Conservation (phyloP, 2,329 filamentous ascomycete genomes). For the Pseudogymnoascus sp. region DNA sequence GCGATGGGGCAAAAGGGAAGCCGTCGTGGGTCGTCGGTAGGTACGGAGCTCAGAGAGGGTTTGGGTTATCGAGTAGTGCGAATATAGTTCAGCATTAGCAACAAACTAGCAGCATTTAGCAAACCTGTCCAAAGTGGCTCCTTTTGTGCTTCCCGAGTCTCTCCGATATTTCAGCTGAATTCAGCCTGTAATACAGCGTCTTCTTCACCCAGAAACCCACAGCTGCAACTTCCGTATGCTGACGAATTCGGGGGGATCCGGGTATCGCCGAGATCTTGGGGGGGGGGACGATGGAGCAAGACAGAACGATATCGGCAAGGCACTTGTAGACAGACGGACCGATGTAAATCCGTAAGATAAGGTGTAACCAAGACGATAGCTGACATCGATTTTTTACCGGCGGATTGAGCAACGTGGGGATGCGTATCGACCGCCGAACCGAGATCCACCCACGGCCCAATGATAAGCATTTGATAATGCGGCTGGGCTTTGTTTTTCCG, state of each 20-base stretch:
- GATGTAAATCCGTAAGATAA: neutral
- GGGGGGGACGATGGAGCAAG: neutral
- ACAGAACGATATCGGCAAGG: neutral
- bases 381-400: neutral
- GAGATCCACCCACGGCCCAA: neutral
- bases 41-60: neutral
- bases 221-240: neutral
- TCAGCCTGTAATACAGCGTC: neutral
- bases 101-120: neutral
- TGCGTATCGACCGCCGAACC: neutral
- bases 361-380: neutral
- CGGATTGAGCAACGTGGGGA: neutral
- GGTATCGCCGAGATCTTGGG: neutral
- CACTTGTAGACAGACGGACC: neutral
- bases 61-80: neutral
- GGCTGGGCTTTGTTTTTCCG: neutral
- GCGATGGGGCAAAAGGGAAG: neutral
- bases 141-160: neutral
- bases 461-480: neutral
- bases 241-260: neutral
- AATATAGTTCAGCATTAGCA: neutral
- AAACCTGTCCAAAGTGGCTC: neutral
- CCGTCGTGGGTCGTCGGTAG: neutral
- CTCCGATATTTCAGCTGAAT: neutral
- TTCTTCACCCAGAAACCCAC: neutral